phyloP scores from a whole-genome alignment of 1,139 yeast genomes.

The Kurtzmaniella quercitrusa region DNA sequence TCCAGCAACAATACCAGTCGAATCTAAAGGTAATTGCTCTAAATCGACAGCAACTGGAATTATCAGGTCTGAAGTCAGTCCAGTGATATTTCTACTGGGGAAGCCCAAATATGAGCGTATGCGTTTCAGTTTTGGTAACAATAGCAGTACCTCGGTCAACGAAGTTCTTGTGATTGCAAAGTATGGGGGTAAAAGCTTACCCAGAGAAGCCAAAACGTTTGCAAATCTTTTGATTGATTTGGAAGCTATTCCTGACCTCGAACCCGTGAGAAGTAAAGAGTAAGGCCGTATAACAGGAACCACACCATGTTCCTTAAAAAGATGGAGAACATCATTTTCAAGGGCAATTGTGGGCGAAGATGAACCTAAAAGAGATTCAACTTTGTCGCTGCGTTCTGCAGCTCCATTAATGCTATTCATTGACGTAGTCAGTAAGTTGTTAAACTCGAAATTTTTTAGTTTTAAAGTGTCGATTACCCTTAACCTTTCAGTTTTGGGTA shows the following conservation, averaged over 20 bases:
- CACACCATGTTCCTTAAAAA: constrained; percentile 39
- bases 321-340: constrained; percentile 34
- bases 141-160: constrained; percentile 49
- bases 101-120: constrained; percentile 38
- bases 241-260: constrained; percentile 47
- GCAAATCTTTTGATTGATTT: constrained; percentile 36
- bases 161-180: constrained; percentile 59
- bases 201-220: constrained; percentile 24
- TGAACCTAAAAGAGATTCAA: constrained; percentile 6
- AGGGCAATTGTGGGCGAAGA: constrained; percentile 13
- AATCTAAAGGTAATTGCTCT: constrained; percentile 52
- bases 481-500: constrained; percentile 44
- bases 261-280: constrained; percentile 57
- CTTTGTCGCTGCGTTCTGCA: background rate
- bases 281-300: constrained; percentile 39
- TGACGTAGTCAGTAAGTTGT: constrained; percentile 36
- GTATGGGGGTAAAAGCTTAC: constrained; percentile 37
- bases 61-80: constrained; percentile 54
- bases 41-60: constrained; percentile 59
- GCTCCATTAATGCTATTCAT: constrained; percentile 12
- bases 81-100: constrained; percentile 42
- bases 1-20: constrained; percentile 68
- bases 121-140: constrained; percentile 45
- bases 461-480: constrained; percentile 45
- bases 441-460: constrained; percentile 39